phyloP scores from a whole-genome alignment of 805 yeast species.

The Suhomyces pyralidae region DNA sequence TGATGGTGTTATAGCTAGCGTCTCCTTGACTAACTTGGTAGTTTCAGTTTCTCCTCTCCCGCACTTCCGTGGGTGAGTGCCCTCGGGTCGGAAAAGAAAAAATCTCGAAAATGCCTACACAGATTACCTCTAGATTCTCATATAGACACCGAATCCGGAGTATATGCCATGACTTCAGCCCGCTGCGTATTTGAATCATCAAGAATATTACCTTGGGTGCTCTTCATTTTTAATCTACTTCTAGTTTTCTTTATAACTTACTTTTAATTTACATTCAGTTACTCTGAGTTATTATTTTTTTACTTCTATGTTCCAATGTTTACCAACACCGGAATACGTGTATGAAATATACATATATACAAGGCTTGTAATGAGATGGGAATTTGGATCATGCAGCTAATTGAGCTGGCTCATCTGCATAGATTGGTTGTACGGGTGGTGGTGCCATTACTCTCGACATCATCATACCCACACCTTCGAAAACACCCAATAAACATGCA shows the following conservation, averaged over 20 bases:
- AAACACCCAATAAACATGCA: constrained; percentile 93
- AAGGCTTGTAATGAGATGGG: neutral
- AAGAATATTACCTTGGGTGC: too few relatives aligned
- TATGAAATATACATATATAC: neutral
- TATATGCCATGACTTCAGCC: neutral
- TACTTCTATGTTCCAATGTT: neutral
- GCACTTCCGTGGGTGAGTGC: constrained; percentile 1
- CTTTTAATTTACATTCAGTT: too few relatives aligned
- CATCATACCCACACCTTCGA: constrained; percentile 98
- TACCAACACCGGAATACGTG: neutral
- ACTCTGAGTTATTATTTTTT: neutral
- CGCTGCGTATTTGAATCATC: neutral
- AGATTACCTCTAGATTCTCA: neutral
- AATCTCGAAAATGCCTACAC: neutral
- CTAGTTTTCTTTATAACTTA: too few relatives aligned
- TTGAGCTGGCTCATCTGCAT: constrained; percentile 38
- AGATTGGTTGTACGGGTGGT: constrained; percentile 46
- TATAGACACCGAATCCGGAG: neutral
- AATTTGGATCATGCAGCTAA: constrained; percentile 31
- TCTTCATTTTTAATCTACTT: too few relatives aligned
- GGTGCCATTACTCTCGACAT: constrained; percentile 89
- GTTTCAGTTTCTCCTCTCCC: neutral
- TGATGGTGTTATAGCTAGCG: neutral
- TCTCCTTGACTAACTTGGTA: neutral
- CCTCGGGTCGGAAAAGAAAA: neutral